Percentiles rank a stretch among this genome's conserved stretches.
Conservation (phyloP, 257 asterid species). For the Perilla frutescens region DNA sequence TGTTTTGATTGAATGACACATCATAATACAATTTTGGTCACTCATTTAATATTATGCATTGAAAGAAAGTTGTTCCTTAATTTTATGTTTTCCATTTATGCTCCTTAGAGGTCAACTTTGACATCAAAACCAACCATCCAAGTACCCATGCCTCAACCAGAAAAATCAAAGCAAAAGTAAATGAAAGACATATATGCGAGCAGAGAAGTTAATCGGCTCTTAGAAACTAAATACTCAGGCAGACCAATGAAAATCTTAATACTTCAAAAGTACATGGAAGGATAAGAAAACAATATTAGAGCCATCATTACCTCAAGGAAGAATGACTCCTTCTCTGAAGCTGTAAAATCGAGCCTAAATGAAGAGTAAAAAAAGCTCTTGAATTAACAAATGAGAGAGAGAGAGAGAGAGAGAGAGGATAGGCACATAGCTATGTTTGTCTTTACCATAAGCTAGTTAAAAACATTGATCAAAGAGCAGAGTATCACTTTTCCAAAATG, state of each 20-base stretch:
- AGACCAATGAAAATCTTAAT: conserved; percentile 15
- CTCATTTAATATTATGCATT: no score
- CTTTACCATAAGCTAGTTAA: conserved; percentile 9
- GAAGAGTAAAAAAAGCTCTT: conserved; percentile 33
- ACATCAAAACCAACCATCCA: neutral
- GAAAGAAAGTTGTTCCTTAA: neutral
- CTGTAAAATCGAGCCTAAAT: conserved; percentile 81
- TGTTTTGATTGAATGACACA: no score
- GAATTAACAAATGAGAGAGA: neutral
- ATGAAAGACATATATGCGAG: neutral
- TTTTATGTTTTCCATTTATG: neutral
- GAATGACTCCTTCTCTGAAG: conserved; percentile 74
- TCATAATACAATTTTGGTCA: no score
- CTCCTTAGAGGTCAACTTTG: neutral
- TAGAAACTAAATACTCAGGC: conserved; percentile 13
- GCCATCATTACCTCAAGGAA: conserved; percentile 70
- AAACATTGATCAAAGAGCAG: conserved; percentile 24
- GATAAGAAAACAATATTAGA: conserved; percentile 19
- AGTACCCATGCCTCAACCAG: neutral
- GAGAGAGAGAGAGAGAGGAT: neutral
- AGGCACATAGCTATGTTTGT: neutral
- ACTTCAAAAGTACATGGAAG: conserved; percentile 23
- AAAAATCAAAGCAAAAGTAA: neutral
- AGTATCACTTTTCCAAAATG: conserved; percentile 1
- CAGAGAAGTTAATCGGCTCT: conserved; percentile 6